Base-by-base conservation (phyloP, 2,329 filamentous ascomycete species). In the Epichloe glyceriae region DNA sequence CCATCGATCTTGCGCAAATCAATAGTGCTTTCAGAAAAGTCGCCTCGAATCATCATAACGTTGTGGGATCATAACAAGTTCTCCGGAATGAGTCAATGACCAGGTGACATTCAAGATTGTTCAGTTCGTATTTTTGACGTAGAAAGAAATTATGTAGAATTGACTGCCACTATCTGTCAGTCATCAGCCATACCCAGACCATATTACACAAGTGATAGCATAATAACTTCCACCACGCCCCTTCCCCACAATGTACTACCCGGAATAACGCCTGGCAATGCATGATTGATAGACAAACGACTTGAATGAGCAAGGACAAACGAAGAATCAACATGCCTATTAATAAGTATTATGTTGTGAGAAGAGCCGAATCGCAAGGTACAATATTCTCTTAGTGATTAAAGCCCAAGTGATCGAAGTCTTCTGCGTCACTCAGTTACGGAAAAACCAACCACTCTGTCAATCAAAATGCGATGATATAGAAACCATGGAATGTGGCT, bases 201-300 rank as follows among this genome's bases (percentile, higher is more conserved):
- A 42, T 26, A 30, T 30, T 30, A 17, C 47, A 47, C 8, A 22
- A 41, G 38, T 30, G n/a, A 48, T 20, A 19, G 14, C 14, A 14
- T 38, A 33, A 19, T 26, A 20, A n/a, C 15, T n/a, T 22, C 41
- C 38, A 39, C 38, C 15, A 5, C 5, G 40, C 19, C 4, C 33
- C 8, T 17, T 14, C 17, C 33, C 30, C 35, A 39, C 19, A 20
- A 53, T 45, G 34, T 20, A 40, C 33, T 17, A 39, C 17, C 45
- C 35, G 10, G 17, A 2, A 46, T 6, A 53, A 53, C 52, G 42
- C 52, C 52, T 33, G 42, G 45, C 49, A 51, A 50, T 53, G 52
- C 52, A 46, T 44, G 34, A 46, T 37, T 7, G 3, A 47, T 42
- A 46, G n/a, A 44, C 19, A 14, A 52, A n/a, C 20, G 17, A 11